Evolutionary conservation across 139 green algal genomes (phyloP).

Genomic region (Prasinococcaceae sp.): DNA sequence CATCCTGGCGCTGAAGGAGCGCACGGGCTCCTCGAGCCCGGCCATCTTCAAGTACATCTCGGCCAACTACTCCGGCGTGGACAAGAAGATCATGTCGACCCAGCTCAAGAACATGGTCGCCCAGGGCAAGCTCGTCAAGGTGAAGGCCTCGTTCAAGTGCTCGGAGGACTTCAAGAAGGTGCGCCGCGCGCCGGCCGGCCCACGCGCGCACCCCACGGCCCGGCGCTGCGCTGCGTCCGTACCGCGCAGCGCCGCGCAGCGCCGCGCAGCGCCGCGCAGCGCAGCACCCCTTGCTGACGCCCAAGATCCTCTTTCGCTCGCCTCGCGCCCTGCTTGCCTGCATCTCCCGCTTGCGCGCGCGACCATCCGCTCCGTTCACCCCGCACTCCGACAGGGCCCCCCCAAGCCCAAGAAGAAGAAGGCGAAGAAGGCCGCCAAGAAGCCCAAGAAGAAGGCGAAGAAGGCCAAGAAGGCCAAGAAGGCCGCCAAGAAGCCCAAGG

Average conservation of each 20-base stretch:
- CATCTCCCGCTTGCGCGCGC: too few species aligned
- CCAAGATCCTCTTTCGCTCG: neutral
- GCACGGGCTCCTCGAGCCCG: slow-evolving; percentile 38
- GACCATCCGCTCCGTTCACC: too few species aligned
- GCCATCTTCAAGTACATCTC: slow-evolving; percentile 66
- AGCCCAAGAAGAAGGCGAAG: slow-evolving; percentile 4
- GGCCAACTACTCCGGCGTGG: slow-evolving; percentile 36
- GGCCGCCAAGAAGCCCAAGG: slow-evolving; percentile 3
- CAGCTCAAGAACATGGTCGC: slow-evolving; percentile 30
- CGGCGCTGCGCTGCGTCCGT: too few species aligned
- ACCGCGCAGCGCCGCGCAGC: too few species aligned
- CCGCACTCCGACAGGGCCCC: neutral
- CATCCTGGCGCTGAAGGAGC: slow-evolving; percentile 58
- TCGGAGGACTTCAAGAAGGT: slow-evolving; percentile 29
- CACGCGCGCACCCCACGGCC: too few species aligned
- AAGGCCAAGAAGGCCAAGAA: slow-evolving; percentile 8
- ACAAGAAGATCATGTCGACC: slow-evolving; percentile 33
- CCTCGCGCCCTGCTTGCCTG: too few species aligned
- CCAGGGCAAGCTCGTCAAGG: slow-evolving; percentile 40
- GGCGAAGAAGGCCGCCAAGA: slow-evolving; percentile 9
- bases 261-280: neutral
- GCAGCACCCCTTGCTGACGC: neutral
- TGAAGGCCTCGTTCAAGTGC: slow-evolving; percentile 54
- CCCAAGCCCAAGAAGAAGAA: neutral
- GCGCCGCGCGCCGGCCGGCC: too few species aligned